Conservation (phyloP, 441 rosid species). For the Hypseocharis bilobata region DNA sequence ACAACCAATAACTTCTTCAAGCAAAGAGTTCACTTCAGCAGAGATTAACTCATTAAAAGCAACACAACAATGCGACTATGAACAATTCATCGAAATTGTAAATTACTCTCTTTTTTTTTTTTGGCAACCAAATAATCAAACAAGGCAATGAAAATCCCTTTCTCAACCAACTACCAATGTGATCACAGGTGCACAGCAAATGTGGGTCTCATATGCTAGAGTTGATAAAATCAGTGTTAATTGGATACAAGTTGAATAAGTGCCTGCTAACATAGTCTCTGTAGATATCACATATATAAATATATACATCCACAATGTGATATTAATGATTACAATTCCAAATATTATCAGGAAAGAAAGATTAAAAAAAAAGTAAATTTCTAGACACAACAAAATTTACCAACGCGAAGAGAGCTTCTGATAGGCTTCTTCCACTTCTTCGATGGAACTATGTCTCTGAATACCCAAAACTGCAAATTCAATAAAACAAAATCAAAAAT, state of each 20-base stretch:
- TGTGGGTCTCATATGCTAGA: not conserved
- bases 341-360: too few species aligned
- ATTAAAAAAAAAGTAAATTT: not conserved
- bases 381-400: not conserved
- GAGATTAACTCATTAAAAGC: not conserved
- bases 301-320: too few species aligned
- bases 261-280: too few species aligned
- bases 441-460: not conserved
- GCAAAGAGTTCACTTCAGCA: not conserved
- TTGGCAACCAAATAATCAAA: not conserved
- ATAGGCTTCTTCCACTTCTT: conserved; percentile 2
- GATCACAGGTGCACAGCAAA: not conserved
- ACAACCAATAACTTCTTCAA: not conserved
- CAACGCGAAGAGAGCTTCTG: conserved; percentile 2
- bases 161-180: not conserved
- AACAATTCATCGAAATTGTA: not conserved
- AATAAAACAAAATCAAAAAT: not conserved
- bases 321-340: not conserved
- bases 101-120: not conserved
- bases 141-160: not conserved
- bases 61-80: not conserved
- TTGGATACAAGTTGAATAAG: too few species aligned
- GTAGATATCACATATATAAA: too few species aligned
- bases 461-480: conserved; percentile 1
- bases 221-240: not conserved